Conservation (phyloP, 176 grass and related monocot genomes). For the Avena atlantica region DNA sequence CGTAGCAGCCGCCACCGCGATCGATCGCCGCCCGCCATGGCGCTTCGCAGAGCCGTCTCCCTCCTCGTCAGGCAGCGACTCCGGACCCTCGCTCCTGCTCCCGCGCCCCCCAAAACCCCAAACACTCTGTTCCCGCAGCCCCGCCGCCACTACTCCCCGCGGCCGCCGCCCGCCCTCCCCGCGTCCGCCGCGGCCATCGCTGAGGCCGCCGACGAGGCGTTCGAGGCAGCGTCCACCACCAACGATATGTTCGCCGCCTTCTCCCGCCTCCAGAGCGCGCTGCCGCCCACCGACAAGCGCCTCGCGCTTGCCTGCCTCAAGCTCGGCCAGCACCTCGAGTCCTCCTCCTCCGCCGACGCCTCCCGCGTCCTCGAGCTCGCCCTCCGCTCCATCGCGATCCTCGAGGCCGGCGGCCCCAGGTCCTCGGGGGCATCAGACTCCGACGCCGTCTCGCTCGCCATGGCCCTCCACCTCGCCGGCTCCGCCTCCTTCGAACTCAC, state of each 20-base stretch:
- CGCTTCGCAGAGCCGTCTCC: slow-evolving; percentile 46
- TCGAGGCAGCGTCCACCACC: slow-evolving; percentile 68
- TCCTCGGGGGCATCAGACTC: slow-evolving; percentile 31
- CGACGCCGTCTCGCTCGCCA: slow-evolving; percentile 76
- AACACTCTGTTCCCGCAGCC: slow-evolving; percentile 9
- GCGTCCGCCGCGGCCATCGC: slow-evolving; percentile 27
- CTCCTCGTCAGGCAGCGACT: slow-evolving; percentile 49
- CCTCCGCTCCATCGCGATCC: slow-evolving; percentile 67
- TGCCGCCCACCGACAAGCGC: slow-evolving; percentile 60
- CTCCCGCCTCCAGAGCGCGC: slow-evolving; percentile 55
- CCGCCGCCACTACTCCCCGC: slow-evolving; percentile 57
- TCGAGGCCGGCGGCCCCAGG: slow-evolving; percentile 48
- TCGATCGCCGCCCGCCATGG: slow-evolving; percentile 33
- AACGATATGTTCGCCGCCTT: slow-evolving; percentile 66
- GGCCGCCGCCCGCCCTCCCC: slow-evolving; percentile 34
- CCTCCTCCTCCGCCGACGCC: slow-evolving; percentile 49
- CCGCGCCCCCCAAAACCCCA: slow-evolving; percentile 19
- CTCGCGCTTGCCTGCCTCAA: slow-evolving; percentile 96
- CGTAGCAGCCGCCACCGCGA: background rate
- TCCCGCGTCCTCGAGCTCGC: slow-evolving; percentile 66
- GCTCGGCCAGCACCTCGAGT: slow-evolving; percentile 92
- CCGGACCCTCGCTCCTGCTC: background rate
- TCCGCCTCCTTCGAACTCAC: slow-evolving; percentile 78
- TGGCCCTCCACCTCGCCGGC: slow-evolving; percentile 88
- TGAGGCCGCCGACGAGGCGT: slow-evolving; percentile 62